Evolutionary conservation across 2,329 filamentous ascomycete genomes (phyloP).

Genomic region (Pseudocercospora pini-densiflorae): DNA sequence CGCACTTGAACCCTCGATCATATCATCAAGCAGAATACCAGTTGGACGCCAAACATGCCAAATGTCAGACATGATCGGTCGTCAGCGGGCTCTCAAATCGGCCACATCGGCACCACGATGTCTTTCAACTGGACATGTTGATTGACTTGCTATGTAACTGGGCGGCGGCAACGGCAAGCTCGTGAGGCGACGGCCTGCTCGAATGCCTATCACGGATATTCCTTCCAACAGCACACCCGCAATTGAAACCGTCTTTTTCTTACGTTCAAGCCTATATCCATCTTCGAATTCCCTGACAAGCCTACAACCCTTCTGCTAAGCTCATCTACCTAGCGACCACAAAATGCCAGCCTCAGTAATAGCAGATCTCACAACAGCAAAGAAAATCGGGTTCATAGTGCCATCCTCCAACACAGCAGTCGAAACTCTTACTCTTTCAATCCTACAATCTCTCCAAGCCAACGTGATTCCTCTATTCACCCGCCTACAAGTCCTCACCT

Average conservation of each 20-base stretch:
- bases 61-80: too few relatives aligned
- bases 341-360: slow-evolving; percentile 19
- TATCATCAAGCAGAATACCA: too few relatives aligned
- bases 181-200: background rate
- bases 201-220: too few relatives aligned
- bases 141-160: background rate
- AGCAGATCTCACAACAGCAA: slow-evolving; percentile 25
- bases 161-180: background rate
- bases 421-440: slow-evolving; percentile 48
- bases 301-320: background rate
- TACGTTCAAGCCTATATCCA: background rate
- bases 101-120: background rate
- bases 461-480: slow-evolving; percentile 43
- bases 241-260: too few relatives aligned
- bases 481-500: slow-evolving; percentile 47
- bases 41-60: too few relatives aligned
- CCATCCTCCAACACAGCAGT: slow-evolving; percentile 52
- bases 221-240: too few relatives aligned
- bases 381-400: slow-evolving; percentile 47
- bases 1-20: too few relatives aligned
- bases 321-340: background rate
- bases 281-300: background rate
- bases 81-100: background rate
- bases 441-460: slow-evolving; percentile 44
- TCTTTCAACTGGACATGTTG: background rate